Conservation (phyloP, 2,329 filamentous ascomycete genomes). For the Cercospora sp. region DNA sequence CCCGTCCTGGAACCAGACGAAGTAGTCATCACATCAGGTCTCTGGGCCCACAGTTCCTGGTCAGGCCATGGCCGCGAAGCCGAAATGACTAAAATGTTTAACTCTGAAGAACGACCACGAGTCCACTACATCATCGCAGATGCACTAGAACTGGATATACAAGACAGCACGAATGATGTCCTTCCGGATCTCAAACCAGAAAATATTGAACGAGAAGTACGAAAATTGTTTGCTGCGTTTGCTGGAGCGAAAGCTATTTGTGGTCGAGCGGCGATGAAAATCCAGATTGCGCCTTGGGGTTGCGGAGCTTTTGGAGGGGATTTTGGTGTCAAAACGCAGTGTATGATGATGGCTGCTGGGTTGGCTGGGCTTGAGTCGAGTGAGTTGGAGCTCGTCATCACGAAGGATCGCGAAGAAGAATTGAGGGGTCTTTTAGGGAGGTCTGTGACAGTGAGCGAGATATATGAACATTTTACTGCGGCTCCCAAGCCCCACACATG, state of each 20-base stretch:
- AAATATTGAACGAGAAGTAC: slow-evolving; percentile 13
- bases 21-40: slow-evolving; percentile 14
- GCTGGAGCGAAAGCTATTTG: slow-evolving; percentile 2
- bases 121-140: not conserved
- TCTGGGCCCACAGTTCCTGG: slow-evolving; percentile 17
- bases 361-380: slow-evolving; percentile 10
- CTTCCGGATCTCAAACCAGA: not conserved
- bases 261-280: not conserved
- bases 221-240: slow-evolving; percentile 16
- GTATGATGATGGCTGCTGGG: slow-evolving; percentile 22
- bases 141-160: not conserved
- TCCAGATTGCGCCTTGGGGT: slow-evolving; percentile 20
- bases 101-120: not conserved
- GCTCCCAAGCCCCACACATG: not conserved
- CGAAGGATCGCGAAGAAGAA: slow-evolving; percentile 2
- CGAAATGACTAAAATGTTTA: not conserved
- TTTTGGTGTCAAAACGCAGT: slow-evolving; percentile 14
- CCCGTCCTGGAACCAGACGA: slow-evolving; percentile 9
- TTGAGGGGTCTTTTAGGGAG: not conserved
- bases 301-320: slow-evolving; percentile 18
- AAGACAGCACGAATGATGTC: not conserved
- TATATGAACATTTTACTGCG: not conserved
- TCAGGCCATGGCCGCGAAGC: slow-evolving; percentile 17
- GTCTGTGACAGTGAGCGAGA: not conserved
- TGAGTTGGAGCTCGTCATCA: slow-evolving; percentile 16